Base-by-base conservation (phyloP, 768 basidiomycete genomes). In the Bullera alba region DNA sequence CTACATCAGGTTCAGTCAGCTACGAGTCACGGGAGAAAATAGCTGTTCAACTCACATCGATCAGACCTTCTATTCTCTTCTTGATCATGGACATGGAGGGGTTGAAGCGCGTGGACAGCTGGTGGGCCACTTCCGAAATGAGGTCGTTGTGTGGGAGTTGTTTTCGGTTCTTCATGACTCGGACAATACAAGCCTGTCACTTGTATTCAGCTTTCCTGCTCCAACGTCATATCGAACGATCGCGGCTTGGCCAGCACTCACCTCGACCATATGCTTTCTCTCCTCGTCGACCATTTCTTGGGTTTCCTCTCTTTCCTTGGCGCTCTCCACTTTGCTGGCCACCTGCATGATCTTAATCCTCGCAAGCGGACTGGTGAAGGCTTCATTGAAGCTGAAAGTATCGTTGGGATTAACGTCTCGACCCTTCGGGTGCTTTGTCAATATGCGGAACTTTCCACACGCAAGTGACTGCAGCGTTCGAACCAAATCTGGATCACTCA, bases 101-200 rank as follows among this genome's bases (percentile, higher is more conserved):
- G 42, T 80, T 80, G 78, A 97, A 99, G 3, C 93, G 82, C 50
- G 77, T 77, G 17, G 86, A 77, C 3, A 99, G 74, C 60, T 96
- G 93, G 19, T 82, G 80, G 38, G 87, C 88, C 28, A 90, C 89
- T 72, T 97, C 92, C 60, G 84, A 85, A 53, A 96, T 77, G 14
- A 99, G 79, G 49, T 91, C 88, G 52, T 82, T 87, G 64, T 96
- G 89, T 5, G 78, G 75, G 82, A 97, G 83, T 47, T 80, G 79
- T 69, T 96, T 96, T 48, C 91, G 77, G 67, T 89, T 84, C 75
- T 97, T 97, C 93, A 99, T 97, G 25, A 96, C 83, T 27, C 95
- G 83, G 22, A 99, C 95, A 56, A 97, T 85, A 65, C 89, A 96
- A 1, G 95, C 95, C 92, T 99, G 55, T 2, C 14, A 15, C 38